These are phyloP conservation scores for Rubus parviflorus DNA, from an alignment of 306 rosid genomes.

Conservation along the genomic window DNA sequence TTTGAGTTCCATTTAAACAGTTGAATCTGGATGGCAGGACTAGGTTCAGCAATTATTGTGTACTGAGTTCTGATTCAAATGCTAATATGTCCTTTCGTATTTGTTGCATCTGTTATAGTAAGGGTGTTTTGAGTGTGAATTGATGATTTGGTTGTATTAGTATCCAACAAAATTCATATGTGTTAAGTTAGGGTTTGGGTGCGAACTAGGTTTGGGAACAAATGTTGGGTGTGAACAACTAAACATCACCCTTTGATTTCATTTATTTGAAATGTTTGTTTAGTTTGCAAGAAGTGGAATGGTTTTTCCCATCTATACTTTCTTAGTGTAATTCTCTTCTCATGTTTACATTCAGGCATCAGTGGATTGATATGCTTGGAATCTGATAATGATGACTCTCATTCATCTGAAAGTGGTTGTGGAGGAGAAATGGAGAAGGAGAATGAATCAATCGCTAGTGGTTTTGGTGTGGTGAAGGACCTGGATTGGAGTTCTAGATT, in stretches of 20 bases:
- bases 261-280: neutral
- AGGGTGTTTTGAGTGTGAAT: no score
- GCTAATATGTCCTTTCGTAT: no score
- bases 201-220: no score
- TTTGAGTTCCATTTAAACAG: no score
- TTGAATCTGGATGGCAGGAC: no score
- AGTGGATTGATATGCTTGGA: conserved; percentile 77
- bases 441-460: conserved; percentile 27
- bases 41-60: no score
- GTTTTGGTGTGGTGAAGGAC: conserved; percentile 25
- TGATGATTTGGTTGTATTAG: no score
- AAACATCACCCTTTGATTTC: neutral
- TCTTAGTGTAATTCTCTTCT: neutral
- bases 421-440: conserved; percentile 29
- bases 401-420: conserved; percentile 39
- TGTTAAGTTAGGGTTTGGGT: no score
- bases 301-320: neutral
- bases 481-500: conserved; percentile 35
- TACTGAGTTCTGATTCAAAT: no score
- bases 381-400: conserved; percentile 56
- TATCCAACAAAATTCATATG: no score
- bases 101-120: no score
- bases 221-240: no score
- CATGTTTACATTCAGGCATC: conserved; percentile 42
- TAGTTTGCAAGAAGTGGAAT: neutral